Conservation (phyloP, 2,329 filamentous ascomycete species). For the Helotiales sp. region DNA sequence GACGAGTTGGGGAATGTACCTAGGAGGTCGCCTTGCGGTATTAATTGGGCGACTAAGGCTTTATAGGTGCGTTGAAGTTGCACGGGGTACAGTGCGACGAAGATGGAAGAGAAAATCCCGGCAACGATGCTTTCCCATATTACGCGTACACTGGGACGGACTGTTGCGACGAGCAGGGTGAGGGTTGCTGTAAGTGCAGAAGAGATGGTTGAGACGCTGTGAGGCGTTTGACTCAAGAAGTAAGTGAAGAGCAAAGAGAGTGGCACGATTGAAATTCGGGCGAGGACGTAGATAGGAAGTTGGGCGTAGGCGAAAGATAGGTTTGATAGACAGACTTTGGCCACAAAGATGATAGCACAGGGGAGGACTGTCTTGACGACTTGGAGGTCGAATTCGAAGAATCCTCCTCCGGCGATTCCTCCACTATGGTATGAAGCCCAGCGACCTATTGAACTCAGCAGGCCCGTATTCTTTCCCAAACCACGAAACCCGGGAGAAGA, state of each 20-base stretch:
- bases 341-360: slow-evolving; percentile 54
- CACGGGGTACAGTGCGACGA: slow-evolving; percentile 57
- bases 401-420: slow-evolving; percentile 57
- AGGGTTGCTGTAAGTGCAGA: slow-evolving; percentile 55
- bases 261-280: slow-evolving; percentile 56
- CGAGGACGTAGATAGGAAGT: slow-evolving; percentile 56
- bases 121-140: slow-evolving; percentile 57
- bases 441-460: slow-evolving; percentile 35
- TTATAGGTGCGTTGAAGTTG: slow-evolving; percentile 56
- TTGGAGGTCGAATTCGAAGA: slow-evolving; percentile 56
- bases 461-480: slow-evolving; percentile 37
- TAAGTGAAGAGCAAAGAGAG: slow-evolving; percentile 54
- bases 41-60: slow-evolving; percentile 49
- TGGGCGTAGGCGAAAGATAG: slow-evolving; percentile 59
- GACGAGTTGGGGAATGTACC: slow-evolving; percentile 42
- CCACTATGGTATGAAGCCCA: slow-evolving; percentile 45
- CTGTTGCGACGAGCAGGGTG: slow-evolving; percentile 54
- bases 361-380: slow-evolving; percentile 54
- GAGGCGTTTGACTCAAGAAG: slow-evolving; percentile 51
- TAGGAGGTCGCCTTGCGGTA: slow-evolving; percentile 51
- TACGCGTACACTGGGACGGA: slow-evolving; percentile 52
- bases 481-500: slow-evolving; percentile 40
- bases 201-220: slow-evolving; percentile 54
- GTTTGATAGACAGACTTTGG: slow-evolving; percentile 57
- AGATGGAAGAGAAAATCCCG: slow-evolving; percentile 56